Conservation (phyloP, 306 rosid genomes). For the Myrica gale region DNA sequence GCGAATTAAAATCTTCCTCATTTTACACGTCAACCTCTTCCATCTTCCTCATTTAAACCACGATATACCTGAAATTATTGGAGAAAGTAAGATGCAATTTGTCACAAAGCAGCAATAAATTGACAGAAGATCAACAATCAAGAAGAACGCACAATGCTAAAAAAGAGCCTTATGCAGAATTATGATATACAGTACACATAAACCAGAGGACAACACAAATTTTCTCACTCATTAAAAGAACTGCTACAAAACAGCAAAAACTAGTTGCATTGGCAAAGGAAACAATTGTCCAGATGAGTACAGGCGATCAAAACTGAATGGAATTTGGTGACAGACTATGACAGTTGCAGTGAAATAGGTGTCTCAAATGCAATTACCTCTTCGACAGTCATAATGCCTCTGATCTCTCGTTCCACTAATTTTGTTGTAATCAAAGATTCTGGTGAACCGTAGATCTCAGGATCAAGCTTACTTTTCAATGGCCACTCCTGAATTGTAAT, state of each 20-base stretch:
- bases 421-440: background rate
- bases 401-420: background rate
- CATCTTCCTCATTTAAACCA: too few species aligned
- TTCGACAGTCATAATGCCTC: background rate
- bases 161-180: too few species aligned
- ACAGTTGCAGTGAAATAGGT: background rate
- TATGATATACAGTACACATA: too few species aligned
- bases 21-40: too few species aligned
- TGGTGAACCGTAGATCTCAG: background rate
- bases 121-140: too few species aligned
- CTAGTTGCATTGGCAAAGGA: background rate
- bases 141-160: too few species aligned
- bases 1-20: too few species aligned
- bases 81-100: too few species aligned
- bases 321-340: background rate
- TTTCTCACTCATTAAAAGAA: background rate
- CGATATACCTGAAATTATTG: too few species aligned
- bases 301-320: background rate
- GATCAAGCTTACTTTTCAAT: background rate
- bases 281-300: background rate
- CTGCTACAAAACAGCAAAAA: too few species aligned
- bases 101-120: too few species aligned
- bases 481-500: background rate
- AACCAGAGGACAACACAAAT: background rate
- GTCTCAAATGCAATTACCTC: background rate